Evolutionary conservation across 495 filamentous ascomycete genomes (phyloP).

Genomic region (Xylaria telfairii): DNA sequence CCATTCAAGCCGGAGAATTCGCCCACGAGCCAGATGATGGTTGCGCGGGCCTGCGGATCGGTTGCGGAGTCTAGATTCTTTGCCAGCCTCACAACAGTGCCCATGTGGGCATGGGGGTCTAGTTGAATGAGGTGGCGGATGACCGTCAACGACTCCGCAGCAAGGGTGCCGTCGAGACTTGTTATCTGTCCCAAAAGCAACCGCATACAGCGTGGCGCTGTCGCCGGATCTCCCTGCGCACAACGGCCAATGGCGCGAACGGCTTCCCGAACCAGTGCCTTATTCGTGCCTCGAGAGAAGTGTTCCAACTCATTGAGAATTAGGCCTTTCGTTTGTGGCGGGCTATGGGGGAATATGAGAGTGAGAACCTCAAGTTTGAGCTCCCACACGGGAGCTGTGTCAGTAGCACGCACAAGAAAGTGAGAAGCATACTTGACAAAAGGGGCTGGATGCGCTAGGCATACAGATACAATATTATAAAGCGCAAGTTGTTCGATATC

Average conservation of each 20-base stretch:
- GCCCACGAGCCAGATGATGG: slow-evolving; percentile 96
- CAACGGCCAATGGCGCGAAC: slow-evolving; percentile 93
- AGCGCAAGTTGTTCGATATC: slow-evolving; percentile 89
- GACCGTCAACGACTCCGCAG: slow-evolving; percentile 89
- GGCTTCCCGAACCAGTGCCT: slow-evolving; percentile 80
- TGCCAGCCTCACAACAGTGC: slow-evolving; percentile 87
- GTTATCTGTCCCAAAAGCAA: slow-evolving; percentile 85
- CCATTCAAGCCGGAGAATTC: slow-evolving; percentile 84
- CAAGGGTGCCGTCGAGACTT: slow-evolving; percentile 81
- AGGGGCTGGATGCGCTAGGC: slow-evolving; percentile 69
- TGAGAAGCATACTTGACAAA: slow-evolving; percentile 87
- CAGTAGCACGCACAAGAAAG: slow-evolving; percentile 82
- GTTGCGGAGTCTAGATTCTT: slow-evolving; percentile 87
- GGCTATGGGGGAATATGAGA: slow-evolving; percentile 83
- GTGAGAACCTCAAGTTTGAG: slow-evolving; percentile 91
- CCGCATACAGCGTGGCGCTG: slow-evolving; percentile 76
- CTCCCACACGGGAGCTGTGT: slow-evolving; percentile 83
- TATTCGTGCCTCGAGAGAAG: slow-evolving; percentile 79
- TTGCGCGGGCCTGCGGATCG: slow-evolving; percentile 84
- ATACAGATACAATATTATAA: slow-evolving; percentile 91
- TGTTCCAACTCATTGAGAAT: slow-evolving; percentile 93
- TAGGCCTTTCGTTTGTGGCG: slow-evolving; percentile 75
- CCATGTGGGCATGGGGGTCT: slow-evolving; percentile 73
- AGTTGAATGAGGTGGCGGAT: slow-evolving; percentile 96
- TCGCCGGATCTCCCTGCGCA: slow-evolving; percentile 74